A percentile compares a stretch with the other conserved stretches of the same genome.
Evolutionary conservation across 1,139 yeast genomes (phyloP).

Genomic region (Suhomyces wounanorum): DNA sequence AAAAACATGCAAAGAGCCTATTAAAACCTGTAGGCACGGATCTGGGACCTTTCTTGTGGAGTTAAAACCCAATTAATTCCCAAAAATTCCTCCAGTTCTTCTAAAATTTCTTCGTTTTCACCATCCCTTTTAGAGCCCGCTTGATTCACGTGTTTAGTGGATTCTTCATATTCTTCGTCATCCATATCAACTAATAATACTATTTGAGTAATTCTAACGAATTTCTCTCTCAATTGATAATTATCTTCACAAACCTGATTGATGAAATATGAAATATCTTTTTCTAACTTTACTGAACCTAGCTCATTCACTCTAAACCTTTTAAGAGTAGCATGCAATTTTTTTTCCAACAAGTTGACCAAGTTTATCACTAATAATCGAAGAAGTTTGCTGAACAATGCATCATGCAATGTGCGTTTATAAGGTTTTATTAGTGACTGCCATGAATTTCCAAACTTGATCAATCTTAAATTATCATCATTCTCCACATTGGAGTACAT

Average conservation of each 20-base stretch:
- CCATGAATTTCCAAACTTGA: constrained; percentile 66
- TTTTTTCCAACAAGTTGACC: constrained; percentile 61
- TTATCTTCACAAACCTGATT: constrained; percentile 61
- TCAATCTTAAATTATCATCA: constrained; percentile 34
- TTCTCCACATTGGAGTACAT: constrained; percentile 32
- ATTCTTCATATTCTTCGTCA: constrained; percentile 65
- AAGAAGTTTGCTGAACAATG: constrained; percentile 50
- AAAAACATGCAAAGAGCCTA: neutral
- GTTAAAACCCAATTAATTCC: constrained; percentile 80
- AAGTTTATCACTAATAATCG: constrained; percentile 53
- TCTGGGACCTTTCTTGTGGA: constrained; percentile 67
- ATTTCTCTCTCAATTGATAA: constrained; percentile 75
- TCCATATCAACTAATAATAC: constrained; percentile 82
- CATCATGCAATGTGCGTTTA: constrained; percentile 54
- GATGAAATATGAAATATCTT: constrained; percentile 75
- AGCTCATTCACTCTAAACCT: constrained; percentile 66
- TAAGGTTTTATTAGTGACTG: constrained; percentile 64
- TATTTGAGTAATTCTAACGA: constrained; percentile 79
- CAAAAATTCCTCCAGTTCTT: constrained; percentile 31
- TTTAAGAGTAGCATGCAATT: constrained; percentile 64
- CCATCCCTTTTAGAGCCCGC: constrained; percentile 11
- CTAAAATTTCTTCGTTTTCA: constrained; percentile 32
- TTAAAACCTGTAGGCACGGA: constrained; percentile 47
- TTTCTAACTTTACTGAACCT: constrained; percentile 83
- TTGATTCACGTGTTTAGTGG: constrained; percentile 26